These are phyloP conservation scores for Quercus bicolor DNA, from an alignment of 306 rosid genomes.

Conservation along the genomic window DNA sequence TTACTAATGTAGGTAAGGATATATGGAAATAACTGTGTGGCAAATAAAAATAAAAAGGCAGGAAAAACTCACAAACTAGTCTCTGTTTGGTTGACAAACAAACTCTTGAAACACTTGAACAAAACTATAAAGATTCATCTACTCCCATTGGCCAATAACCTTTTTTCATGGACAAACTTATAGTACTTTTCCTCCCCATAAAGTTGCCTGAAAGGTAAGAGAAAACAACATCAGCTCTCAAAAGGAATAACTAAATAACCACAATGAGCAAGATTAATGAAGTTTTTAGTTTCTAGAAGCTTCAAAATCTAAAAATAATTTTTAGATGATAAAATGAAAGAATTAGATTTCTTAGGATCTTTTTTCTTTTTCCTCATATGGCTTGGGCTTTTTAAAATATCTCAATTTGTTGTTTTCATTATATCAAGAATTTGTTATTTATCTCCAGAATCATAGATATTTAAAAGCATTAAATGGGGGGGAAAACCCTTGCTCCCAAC, in stretches of 20 bases:
- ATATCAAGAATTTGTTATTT: background rate
- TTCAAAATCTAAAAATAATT: background rate
- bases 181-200: constrained; percentile 58
- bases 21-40: background rate
- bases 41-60: no score
- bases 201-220: constrained; percentile 45
- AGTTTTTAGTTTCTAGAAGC: background rate
- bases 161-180: constrained; percentile 30
- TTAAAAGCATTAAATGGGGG: background rate
- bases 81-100: background rate
- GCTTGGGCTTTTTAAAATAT: background rate
- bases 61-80: background rate
- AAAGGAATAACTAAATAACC: background rate
- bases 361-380: background rate
- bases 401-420: background rate
- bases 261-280: background rate
- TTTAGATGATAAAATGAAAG: background rate
- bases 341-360: background rate
- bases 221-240: background rate
- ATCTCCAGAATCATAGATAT: background rate
- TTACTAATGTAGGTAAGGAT: background rate
- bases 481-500: background rate
- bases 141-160: constrained; percentile 15
- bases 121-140: background rate
- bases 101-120: background rate